A percentile compares a stretch with the other conserved stretches of the same genome.
Conservation (phyloP, 179 eudicot species). For the Carnegiea gigantea region DNA sequence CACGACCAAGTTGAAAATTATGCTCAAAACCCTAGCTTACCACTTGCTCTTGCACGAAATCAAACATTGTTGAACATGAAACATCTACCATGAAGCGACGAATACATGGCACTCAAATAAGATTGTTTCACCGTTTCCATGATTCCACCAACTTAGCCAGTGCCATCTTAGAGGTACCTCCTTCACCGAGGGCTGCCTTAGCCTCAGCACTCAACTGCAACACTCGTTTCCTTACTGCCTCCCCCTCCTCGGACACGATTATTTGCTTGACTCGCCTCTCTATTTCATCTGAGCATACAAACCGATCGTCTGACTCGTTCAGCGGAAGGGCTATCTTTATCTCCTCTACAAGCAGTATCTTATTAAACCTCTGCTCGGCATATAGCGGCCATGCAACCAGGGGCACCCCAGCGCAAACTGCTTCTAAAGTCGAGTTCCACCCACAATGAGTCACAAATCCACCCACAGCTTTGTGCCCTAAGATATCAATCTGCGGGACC, state of each 20-base stretch:
- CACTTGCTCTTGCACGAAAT: too few species aligned
- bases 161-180: conserved; percentile 25
- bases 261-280: conserved; percentile 43
- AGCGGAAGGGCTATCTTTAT: conserved; percentile 39
- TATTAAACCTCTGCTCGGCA: conserved; percentile 53
- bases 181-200: conserved; percentile 22
- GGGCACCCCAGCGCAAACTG: conserved; percentile 41
- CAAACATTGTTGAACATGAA: too few species aligned
- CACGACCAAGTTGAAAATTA: too few species aligned
- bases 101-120: too few species aligned
- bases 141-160: conserved; percentile 25
- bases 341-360: conserved; percentile 36
- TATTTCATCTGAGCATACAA: conserved; percentile 33
- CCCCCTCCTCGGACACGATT: conserved; percentile 30
- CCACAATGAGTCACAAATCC: conserved; percentile 63
- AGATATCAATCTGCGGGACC: conserved; percentile 53
- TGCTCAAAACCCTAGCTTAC: too few species aligned
- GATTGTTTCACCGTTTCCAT: conserved; percentile 5
- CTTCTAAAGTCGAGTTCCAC: conserved; percentile 56
- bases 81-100: too few species aligned
- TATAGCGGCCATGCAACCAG: conserved; percentile 53
- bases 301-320: conserved; percentile 27
- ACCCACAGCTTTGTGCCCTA: conserved; percentile 42
- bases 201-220: conserved; percentile 25
- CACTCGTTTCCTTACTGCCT: conserved; percentile 21